phyloP scores from a whole-genome alignment of 257 asterid genomes.

The Plectranthus barbatus region DNA sequence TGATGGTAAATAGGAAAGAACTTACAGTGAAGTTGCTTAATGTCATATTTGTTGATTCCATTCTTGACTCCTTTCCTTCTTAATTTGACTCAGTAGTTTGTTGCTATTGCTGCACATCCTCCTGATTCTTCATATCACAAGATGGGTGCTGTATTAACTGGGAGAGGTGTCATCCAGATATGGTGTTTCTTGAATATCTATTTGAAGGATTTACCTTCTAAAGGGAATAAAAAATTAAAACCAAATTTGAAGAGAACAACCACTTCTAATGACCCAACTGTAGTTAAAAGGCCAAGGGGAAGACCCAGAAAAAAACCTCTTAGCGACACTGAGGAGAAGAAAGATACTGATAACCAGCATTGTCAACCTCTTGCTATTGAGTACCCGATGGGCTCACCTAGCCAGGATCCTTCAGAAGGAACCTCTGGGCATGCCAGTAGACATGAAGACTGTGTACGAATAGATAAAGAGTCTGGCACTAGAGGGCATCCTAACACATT shows the following conservation, averaged over 20 bases:
- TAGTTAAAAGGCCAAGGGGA: constrained; percentile 33
- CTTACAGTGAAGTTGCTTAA: background rate
- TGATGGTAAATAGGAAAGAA: too few relatives aligned
- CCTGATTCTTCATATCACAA: constrained; percentile 81
- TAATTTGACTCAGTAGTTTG: constrained; percentile 43
- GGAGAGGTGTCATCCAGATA: constrained; percentile 85
- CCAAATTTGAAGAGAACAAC: constrained; percentile 5
- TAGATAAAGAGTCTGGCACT: constrained; percentile 10
- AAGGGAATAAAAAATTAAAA: constrained; percentile 28
- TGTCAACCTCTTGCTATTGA: constrained; percentile 27
- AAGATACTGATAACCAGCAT: constrained; percentile 14
- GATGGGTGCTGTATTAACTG: constrained; percentile 70
- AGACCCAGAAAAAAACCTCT: constrained; percentile 36
- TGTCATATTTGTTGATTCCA: background rate
- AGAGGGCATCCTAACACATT: constrained; percentile 10
- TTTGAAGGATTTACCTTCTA: constrained; percentile 22
- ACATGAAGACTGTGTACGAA: constrained; percentile 17
- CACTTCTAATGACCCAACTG: constrained; percentile 11
- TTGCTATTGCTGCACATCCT: constrained; percentile 92
- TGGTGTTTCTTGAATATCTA: constrained; percentile 63
- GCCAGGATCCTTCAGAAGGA: constrained; percentile 6
- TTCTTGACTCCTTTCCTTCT: constrained; percentile 14
- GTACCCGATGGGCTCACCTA: constrained; percentile 20
- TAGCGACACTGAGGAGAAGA: constrained; percentile 22
- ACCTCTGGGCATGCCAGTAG: constrained; percentile 13